Evolutionary conservation across 2,329 filamentous ascomycete species (phyloP), one percentile per base, ranked within the genome.

Genomic region (Drechslera avenae): DNA sequence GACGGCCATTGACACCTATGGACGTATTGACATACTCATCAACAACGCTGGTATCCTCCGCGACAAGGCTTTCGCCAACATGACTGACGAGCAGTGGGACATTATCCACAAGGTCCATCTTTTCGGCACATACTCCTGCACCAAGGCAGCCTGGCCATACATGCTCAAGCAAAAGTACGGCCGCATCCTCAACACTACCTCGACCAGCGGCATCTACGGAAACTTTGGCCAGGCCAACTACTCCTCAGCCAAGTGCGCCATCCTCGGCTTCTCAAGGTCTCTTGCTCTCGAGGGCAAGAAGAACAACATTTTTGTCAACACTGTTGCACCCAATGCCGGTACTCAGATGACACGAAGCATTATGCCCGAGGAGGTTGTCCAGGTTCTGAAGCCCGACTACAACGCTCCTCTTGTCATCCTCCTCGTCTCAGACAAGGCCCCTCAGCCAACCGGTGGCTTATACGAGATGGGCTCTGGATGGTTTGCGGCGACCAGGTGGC

Each of bases 181-280:
- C 62, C 91, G 94, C 68, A 86, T 99, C 55, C 82, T 99, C 70
- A 99, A 99, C 83, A 99, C 94, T 39, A 94, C 94, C 33, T 96
- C 91, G 30, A 97, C 94, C 40, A 95, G 89, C 66, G 94, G 94
- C 76, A 96, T 99, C 75, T 99, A 99, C 74, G 94, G 94, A 65
- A 99, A 97, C 83, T 99, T 99, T 73, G 94, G 94, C 57, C 94
- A 99, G 78, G 90, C 93, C 68, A 99, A 99, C 83, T 99, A 99
- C 76, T 84, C 94, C 56, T 90, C 93, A 39, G 72, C 77, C 33
- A 76, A 75, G 60, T 73, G 57, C 63, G 94, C 90, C 77, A 97
- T 99, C 61, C 87, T 99, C 34, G 94, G 94, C 55, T 91, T 99
- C 81, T 96, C 92, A 33, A 89, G 91, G 64, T 90, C 94, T 42